Base-by-base conservation (phyloP, 768 basidiomycete species). In the Candolleomyces efflorescens region DNA sequence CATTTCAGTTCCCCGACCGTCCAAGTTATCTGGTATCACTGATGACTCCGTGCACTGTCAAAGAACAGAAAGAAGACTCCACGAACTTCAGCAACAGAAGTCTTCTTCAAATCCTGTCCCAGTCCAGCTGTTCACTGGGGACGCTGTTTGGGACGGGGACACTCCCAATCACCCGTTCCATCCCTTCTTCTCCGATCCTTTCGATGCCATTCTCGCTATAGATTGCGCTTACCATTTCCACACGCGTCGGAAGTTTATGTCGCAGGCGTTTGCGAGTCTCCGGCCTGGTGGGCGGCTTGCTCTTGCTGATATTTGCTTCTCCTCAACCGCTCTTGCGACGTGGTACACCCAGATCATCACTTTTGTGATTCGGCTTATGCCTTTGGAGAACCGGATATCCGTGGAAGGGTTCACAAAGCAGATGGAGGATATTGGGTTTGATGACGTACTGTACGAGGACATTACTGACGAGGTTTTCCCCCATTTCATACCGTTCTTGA, bases 201-300 rank as follows among this genome's bases (percentile, higher is more conserved):
- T 79, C 63, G 78, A 82, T 56, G 69, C 71, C 17, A 79, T 88
- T 36, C 72, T 86, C 23, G 84, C 83, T 0, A 72, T 87, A 13
- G 87, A 89, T 64, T 88, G 86, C 61, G 86, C 85, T 2, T 88
- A 87, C 64, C 86, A 89, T 64, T 88, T 87, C 65, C 60, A 74
- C 12, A 80, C 82, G 1, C 79, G 86, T 26, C 60, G 62, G 6
- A 59, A 54, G 5, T 87, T 89, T 64, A 73, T 89, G 11, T 65
- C 67, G 13, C 85, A 87, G 65, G 68, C 75, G 2, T 75, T 79
- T 61, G 51, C 37, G 3, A 76, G 75, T 39, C 76, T 89, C 3
- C 64, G 67, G 0, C 73, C 75, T 4, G 80, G 80, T 3, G 85
- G 86, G 11, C 68, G 72, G 13, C 69, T 88, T 51, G 83, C 82